Evolutionary conservation across 768 basidiomycete genomes (phyloP).

Genomic region (Leccinum subgranulosum): DNA sequence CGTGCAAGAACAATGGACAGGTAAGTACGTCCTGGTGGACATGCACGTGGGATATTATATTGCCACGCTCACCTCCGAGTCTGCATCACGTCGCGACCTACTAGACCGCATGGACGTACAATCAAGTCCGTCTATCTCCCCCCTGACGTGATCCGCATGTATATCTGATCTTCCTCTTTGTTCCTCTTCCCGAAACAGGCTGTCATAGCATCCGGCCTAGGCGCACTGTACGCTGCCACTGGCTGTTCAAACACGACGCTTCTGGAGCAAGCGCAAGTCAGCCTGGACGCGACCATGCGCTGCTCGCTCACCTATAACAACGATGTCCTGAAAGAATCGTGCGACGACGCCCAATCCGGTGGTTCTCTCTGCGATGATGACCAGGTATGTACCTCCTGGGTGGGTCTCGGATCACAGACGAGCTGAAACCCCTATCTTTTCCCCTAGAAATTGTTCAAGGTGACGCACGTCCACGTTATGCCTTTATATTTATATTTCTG

Average conservation of each 20-base stretch:
- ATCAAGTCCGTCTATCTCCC: slow-evolving; percentile 39
- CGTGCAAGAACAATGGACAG: slow-evolving; percentile 29
- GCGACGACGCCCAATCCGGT: slow-evolving; percentile 43
- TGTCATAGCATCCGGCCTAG: slow-evolving; percentile 53
- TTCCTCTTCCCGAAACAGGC: slow-evolving; percentile 31
- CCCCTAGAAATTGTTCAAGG: slow-evolving; percentile 32
- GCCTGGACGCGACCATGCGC: slow-evolving; percentile 48
- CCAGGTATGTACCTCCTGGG: slow-evolving; percentile 27
- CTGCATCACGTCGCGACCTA: neutral
- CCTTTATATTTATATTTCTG: neutral
- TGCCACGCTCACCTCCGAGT: neutral
- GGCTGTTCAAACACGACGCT: slow-evolving; percentile 33
- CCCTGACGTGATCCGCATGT: neutral
- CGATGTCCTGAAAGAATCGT: slow-evolving; percentile 47
- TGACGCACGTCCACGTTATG: neutral
- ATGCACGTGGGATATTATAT: neutral
- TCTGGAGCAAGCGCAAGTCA: slow-evolving; percentile 48
- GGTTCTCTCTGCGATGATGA: slow-evolving; percentile 27
- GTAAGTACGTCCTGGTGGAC: slow-evolving; percentile 1
- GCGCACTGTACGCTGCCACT: slow-evolving; percentile 41
- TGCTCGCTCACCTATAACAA: slow-evolving; percentile 35
- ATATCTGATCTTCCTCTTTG: neutral
- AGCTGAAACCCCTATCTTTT: neutral
- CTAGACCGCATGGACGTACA: slow-evolving; percentile 59
- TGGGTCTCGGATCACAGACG: neutral